phyloP scores from a whole-genome alignment of 2,329 filamentous ascomycete genomes.

The Xylaria sp. region DNA sequence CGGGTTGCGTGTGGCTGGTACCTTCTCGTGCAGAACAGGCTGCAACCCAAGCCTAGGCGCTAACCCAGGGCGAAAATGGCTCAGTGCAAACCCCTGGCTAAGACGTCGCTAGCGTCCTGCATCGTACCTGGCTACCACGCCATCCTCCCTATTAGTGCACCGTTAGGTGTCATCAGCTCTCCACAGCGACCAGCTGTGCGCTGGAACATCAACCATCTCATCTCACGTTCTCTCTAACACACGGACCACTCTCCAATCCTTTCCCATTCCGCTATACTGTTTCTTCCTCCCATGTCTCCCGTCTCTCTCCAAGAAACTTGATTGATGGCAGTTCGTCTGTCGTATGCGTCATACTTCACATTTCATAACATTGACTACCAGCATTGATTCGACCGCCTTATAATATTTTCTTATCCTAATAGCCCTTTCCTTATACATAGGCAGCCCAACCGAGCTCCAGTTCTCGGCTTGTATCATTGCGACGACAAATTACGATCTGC shows the following conservation, averaged over 20 bases:
- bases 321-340: conserved; percentile 11
- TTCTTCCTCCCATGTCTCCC: conserved; percentile 20
- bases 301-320: conserved; percentile 7
- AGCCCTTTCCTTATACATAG: conserved; percentile 20
- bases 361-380: conserved; percentile 27
- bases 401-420: conserved; percentile 28
- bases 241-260: conserved; percentile 26
- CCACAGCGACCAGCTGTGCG: conserved; percentile 1
- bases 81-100: conserved; percentile 10
- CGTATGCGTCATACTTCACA: conserved; percentile 17
- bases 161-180: conserved; percentile 4
- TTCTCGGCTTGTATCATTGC: conserved; percentile 1
- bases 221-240: conserved; percentile 20
- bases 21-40: background rate
- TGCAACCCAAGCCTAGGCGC: conserved; percentile 10
- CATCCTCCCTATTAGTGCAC: background rate
- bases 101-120: conserved; percentile 31
- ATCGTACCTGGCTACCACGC: conserved; percentile 19
- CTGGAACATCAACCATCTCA: conserved; percentile 12
- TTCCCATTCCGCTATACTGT: conserved; percentile 7
- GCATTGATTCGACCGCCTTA: background rate
- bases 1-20: conserved; percentile 6
- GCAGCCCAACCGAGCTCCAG: conserved; percentile 12
- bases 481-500: conserved; percentile 12
- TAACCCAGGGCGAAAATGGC: conserved; percentile 12